Percentiles rank a stretch among this genome's conserved stretches.
Conservation (phyloP, 1,284 basidiomycete species). For the Dichomitus squalens region DNA sequence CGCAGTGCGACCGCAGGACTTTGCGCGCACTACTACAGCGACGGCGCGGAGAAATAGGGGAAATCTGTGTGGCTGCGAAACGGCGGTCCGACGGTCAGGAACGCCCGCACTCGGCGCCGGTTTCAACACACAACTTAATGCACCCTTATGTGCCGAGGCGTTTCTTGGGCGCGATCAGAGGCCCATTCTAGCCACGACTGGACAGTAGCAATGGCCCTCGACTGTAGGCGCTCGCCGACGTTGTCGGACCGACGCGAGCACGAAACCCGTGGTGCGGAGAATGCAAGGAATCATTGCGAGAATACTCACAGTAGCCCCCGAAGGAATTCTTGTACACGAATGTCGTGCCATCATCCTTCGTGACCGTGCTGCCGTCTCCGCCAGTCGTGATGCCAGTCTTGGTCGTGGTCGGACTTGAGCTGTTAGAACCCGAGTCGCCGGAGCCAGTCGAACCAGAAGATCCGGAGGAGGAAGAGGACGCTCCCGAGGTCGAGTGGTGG, state of each 20-base stretch:
- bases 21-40: too few relatives aligned
- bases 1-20: too few relatives aligned
- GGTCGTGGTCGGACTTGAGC: constrained; percentile 7
- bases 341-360: constrained; percentile 60
- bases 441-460: constrained; percentile 10
- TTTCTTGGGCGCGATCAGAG: not conserved
- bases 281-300: too few relatives aligned
- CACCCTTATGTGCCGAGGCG: too few relatives aligned
- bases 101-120: not conserved
- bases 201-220: too few relatives aligned
- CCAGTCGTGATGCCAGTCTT: constrained; percentile 40
- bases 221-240: too few relatives aligned
- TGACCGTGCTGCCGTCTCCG: constrained; percentile 65
- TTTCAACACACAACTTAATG: too few relatives aligned
- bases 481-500: constrained; percentile 17
- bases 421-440: constrained; percentile 13
- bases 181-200: too few relatives aligned
- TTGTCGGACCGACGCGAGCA: too few relatives aligned
- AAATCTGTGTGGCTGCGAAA: not conserved
- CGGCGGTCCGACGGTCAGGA: not conserved
- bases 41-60: too few relatives aligned
- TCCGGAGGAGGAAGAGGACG: constrained; percentile 7
- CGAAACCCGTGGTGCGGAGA: too few relatives aligned
- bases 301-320: constrained; percentile 70
- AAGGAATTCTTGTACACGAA: constrained; percentile 74